Conservation (phyloP, 192 early-diverging fungal genomes). For the Podila epigama region DNA sequence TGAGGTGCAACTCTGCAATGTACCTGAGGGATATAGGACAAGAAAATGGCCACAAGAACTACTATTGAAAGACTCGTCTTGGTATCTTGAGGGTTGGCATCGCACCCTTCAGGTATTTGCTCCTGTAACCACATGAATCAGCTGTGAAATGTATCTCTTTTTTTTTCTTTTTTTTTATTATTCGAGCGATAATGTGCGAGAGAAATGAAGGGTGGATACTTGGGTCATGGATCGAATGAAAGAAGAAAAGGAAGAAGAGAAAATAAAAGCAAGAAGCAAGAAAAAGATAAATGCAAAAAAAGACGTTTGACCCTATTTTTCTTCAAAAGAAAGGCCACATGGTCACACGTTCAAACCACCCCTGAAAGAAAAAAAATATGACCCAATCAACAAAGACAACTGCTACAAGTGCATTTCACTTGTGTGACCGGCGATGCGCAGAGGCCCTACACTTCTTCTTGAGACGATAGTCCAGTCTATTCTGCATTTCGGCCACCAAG, state of each 20-base stretch:
- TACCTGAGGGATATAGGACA: conserved; percentile 40
- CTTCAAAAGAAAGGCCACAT: neutral
- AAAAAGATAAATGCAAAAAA: neutral
- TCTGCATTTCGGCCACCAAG: neutral
- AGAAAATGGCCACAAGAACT: conserved; percentile 3
- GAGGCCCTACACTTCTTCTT: neutral
- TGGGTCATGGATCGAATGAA: neutral
- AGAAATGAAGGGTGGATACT: neutral
- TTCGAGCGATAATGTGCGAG: neutral
- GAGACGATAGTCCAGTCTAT: neutral
- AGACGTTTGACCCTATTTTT: neutral
- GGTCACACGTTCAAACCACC: neutral
- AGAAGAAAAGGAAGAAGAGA: neutral
- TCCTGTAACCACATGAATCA: neutral
- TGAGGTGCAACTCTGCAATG: too few relatives aligned
- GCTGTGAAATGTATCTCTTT: neutral
- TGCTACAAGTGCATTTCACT: neutral
- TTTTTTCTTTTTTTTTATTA: neutral
- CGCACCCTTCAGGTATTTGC: conserved; percentile 7
- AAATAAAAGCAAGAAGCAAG: neutral
- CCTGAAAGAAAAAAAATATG: neutral
- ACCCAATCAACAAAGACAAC: neutral
- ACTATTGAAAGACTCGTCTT: conserved; percentile 13
- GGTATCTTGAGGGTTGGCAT: neutral
- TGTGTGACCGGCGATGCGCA: neutral